Evolutionary conservation across 176 grass and related monocot species (phyloP).

Genomic region (Olyra latifolia): DNA sequence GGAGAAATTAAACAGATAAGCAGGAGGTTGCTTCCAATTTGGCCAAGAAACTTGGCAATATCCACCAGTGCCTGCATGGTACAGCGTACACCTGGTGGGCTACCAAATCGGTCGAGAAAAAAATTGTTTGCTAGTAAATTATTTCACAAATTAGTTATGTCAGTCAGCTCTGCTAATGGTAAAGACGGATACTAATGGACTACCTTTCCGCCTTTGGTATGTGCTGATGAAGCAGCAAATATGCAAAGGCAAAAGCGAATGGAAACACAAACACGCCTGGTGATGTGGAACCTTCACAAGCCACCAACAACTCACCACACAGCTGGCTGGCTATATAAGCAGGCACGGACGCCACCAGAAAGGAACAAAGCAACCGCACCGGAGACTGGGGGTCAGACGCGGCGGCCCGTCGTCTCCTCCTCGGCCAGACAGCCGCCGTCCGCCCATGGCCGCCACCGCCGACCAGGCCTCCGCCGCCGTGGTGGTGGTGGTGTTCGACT

Average conservation of each 20-base stretch:
- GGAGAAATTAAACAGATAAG: not conserved
- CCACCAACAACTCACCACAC: not conserved
- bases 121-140: not conserved
- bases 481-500: conserved; percentile 79
- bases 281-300: not conserved
- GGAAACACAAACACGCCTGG: conserved; percentile 7
- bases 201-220: no score
- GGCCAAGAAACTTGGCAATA: no score
- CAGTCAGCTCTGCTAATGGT: not conserved
- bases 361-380: not conserved
- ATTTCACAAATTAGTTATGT: not conserved
- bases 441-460: conserved; percentile 25
- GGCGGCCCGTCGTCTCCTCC: not conserved
- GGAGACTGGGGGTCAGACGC: not conserved
- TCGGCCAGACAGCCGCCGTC: not conserved
- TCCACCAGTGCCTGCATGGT: not conserved
- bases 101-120: not conserved
- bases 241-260: conserved; percentile 19
- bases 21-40: not conserved
- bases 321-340: conserved; percentile 17
- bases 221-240: no score
- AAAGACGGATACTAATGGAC: not conserved
- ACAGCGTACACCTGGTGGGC: not conserved
- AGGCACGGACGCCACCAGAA: not conserved
- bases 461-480: not conserved